Conservation (phyloP, 176 grass and related monocot genomes). For the Luzula sylvatica region DNA sequence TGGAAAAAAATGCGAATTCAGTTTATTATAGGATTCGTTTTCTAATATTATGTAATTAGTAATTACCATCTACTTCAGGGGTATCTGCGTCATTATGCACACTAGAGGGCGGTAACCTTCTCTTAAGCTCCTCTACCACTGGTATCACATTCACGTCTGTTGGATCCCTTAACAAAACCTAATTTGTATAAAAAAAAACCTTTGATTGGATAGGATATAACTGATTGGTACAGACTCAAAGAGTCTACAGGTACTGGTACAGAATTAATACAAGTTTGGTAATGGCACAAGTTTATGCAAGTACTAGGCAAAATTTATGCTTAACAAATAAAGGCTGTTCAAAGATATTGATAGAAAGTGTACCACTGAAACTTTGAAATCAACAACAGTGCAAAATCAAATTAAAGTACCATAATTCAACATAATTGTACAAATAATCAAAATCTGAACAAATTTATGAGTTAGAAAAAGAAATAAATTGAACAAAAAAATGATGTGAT, state of each 20-base stretch:
- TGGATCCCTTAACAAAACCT: slow-evolving; percentile 93
- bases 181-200: slow-evolving; percentile 6
- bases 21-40: too few species aligned
- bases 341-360: not conserved
- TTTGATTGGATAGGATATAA: slow-evolving; percentile 8
- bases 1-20: not conserved
- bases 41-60: too few species aligned
- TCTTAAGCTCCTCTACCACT: slow-evolving; percentile 73
- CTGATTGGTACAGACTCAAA: slow-evolving; percentile 3
- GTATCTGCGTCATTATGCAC: slow-evolving; percentile 60
- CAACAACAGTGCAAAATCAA: not conserved
- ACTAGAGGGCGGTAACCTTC: slow-evolving; percentile 39
- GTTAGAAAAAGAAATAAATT: not conserved
- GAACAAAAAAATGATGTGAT: slow-evolving; percentile 9
- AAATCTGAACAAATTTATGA: not conserved
- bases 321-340: not conserved
- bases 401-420: not conserved
- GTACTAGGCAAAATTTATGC: slow-evolving; percentile 8
- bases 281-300: too few species aligned
- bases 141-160: slow-evolving; percentile 73
- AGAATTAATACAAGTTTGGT: too few species aligned
- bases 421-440: not conserved
- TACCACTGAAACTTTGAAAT: not conserved
- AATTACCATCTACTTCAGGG: slow-evolving; percentile 70
- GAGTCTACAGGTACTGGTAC: too few species aligned